Base-by-base conservation (phyloP, 257 asterid species). In the Linaria vulgaris region DNA sequence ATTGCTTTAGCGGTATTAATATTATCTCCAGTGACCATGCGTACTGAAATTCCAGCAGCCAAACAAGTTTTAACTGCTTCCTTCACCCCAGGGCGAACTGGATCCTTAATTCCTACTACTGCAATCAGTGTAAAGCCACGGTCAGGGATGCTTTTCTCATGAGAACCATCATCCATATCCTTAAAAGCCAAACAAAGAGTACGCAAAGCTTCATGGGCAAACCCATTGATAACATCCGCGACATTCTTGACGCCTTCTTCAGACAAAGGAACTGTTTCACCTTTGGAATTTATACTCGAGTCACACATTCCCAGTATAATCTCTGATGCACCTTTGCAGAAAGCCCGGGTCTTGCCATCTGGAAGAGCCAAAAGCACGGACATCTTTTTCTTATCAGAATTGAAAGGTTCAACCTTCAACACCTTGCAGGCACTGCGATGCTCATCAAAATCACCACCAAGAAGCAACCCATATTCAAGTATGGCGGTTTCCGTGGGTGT, bases 251-350 rank as follows among this genome's bases (percentile, higher is more conserved):
- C 79, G 51, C 73, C 75, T 60, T 88, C 97, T 72, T 84, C 90
- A 7, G 91, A 77, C 77, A 94, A 67, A 65, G 77, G 70, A 64
- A 78, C 80, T 38, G 59, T 20, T 76, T 88, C 88, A 22, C 99
- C 97, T 54, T 74, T 69, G 2, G 76, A 72, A 82, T 80, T 79
- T 51, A 94, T 58, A 64, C 64, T 68, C 59, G 50, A 78, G 63
- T 82, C 80, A 39, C 99, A 90, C 85, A 70, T 72, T 79, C 82
- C 80, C 44, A 94, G 16, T 67, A 94, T 48, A 69, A 90, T 90
- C 89, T 94, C 99, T 46, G 99, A 94, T 39, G 97, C 99, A 22
- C 99, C 99, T 86, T 94, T 90, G 77, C 96, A 85, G 44, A 79
- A 90, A 19, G 95, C 95, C 67, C 95, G 80, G 41, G 66, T 68